Conservation (phyloP, 768 basidiomycete species). For the Trametes gibbosa region DNA sequence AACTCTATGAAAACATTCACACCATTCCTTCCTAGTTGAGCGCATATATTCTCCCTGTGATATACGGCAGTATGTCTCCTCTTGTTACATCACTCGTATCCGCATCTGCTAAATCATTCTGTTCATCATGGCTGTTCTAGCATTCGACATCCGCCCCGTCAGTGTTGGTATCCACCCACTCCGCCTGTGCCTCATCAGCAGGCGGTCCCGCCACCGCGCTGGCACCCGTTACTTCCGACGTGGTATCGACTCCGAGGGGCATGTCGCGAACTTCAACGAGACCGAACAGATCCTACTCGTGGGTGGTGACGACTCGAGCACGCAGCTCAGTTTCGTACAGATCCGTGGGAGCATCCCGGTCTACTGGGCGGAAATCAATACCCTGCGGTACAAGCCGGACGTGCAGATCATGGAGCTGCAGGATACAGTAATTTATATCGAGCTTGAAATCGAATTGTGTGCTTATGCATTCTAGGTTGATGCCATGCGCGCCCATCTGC, state of each 20-base stretch:
- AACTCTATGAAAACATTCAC: neutral
- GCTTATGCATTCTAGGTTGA: constrained; percentile 47
- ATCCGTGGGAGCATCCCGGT: constrained; percentile 91
- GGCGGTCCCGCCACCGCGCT: constrained; percentile 90
- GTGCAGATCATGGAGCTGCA: constrained; percentile 92
- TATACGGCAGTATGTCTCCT: constrained; percentile 84
- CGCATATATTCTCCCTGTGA: constrained; percentile 85
- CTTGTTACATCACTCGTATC: neutral
- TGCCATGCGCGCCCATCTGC: constrained; percentile 71
- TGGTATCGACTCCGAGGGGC: constrained; percentile 84
- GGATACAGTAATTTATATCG: constrained; percentile 60
- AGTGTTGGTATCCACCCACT: constrained; percentile 76
- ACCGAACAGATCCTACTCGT: constrained; percentile 92
- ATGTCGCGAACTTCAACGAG: constrained; percentile 97
- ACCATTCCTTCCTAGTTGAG: constrained; percentile 56
- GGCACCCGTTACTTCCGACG: constrained; percentile 97
- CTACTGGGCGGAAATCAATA: constrained; percentile 97
- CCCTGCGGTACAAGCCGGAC: constrained; percentile 93
- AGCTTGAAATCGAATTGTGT: neutral
- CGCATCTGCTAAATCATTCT: neutral
- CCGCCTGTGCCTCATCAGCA: constrained; percentile 85
- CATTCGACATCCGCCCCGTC: constrained; percentile 79
- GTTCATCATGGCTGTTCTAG: constrained; percentile 37
- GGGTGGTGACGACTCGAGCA: constrained; percentile 49
- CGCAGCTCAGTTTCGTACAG: constrained; percentile 85